Percentiles rank a stretch among this genome's conserved stretches.
Conservation (phyloP, 352 stramenopile genomes). For the Phytopythium chamaehyphon region DNA sequence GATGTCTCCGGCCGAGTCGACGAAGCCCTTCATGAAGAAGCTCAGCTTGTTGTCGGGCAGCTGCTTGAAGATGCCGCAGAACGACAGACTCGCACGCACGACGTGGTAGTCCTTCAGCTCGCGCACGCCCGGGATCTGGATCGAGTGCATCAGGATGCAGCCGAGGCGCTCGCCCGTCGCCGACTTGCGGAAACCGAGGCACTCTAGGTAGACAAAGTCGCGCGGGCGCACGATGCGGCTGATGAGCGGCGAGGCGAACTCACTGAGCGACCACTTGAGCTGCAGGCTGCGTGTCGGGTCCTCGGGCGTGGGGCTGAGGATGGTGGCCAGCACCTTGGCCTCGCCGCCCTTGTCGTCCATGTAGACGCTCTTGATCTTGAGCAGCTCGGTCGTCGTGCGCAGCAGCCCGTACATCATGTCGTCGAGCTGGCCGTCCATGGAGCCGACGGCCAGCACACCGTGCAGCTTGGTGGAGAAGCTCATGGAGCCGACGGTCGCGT, state of each 20-base stretch:
- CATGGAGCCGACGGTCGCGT: conserved; percentile 17
- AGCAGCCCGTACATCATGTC: conserved; percentile 37
- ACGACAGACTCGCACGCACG: conserved; percentile 16
- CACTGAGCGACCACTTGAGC: conserved; percentile 19
- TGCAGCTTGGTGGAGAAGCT: conserved; percentile 22
- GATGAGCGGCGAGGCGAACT: conserved; percentile 21
- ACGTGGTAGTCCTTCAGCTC: conserved; percentile 9
- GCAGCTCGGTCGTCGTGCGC: conserved; percentile 18
- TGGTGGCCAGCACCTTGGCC: conserved; percentile 34
- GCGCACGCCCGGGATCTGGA: conserved; percentile 10
- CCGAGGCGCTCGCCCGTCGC: conserved; percentile 22
- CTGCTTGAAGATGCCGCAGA: conserved; percentile 17
- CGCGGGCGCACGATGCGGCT: conserved; percentile 9
- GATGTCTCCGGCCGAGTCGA: conserved; percentile 10
- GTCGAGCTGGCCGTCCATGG: conserved; percentile 24
- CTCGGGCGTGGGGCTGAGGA: conserved; percentile 25
- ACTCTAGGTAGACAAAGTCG: conserved; percentile 26
- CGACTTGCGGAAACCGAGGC: conserved; percentile 20
- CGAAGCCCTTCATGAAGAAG: conserved; percentile 12
- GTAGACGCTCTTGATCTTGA: conserved; percentile 38
- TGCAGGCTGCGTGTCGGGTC: conserved; percentile 34
- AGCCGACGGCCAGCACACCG: conserved; percentile 20
- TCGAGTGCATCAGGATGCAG: conserved; percentile 24
- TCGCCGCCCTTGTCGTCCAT: conserved; percentile 46
- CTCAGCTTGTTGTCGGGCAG: conserved; percentile 4